Base-by-base conservation (phyloP, 352 stramenopile genomes). In the Phytophthora constricta region DNA sequence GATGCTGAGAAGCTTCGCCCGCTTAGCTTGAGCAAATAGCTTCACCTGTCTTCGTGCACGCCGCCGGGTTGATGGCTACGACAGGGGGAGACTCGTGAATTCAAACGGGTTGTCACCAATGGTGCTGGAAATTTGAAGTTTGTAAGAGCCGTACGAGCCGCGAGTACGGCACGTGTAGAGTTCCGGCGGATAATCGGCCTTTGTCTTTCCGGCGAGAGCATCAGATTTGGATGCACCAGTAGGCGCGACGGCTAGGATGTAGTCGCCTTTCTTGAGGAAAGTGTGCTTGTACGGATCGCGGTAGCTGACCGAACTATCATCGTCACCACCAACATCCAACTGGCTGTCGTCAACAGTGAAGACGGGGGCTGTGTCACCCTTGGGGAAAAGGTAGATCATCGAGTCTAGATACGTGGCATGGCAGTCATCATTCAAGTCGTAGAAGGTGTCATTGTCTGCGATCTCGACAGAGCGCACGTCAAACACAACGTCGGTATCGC, bases 391-490 rank as follows among this genome's bases (percentile, higher is more conserved):
- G 50, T 80, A 90, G 22, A 93, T 59, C 31, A 87, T 74, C 0
- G 82, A 57, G 59, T 93, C 82, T 16, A 90, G 51, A 64, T 91
- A 93, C 7, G 63, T 69, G 19, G 76, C 75, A 14, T 62, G 63
- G 57, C 84, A 93, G 63, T 91, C 84, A n/a, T 62, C 45, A 59
- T 93, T 93, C 17, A 93, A 43, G 51, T 93, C 84, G 4, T 65
- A 54, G 53, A 74, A 93, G 17, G 66, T 73, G 54, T 84, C 72
- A 43, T 71, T 71, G 52, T 91, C 79, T 17, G 79, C 79, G 23
- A 90, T 70, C 56, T 93, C 84, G 31, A 77, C 74, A 5, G 82
- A 89, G 11, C 89, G 52, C 25, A 93, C 72, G 51, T 91, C 84
- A 27, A 89, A 72, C 8, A 70, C 65, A 22, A 91, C 60, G n/a